Evolutionary conservation across 2,329 filamentous ascomycete species (phyloP), one percentile per base, ranked within the genome.

Genomic region (Metarhizium guizhouense): DNA sequence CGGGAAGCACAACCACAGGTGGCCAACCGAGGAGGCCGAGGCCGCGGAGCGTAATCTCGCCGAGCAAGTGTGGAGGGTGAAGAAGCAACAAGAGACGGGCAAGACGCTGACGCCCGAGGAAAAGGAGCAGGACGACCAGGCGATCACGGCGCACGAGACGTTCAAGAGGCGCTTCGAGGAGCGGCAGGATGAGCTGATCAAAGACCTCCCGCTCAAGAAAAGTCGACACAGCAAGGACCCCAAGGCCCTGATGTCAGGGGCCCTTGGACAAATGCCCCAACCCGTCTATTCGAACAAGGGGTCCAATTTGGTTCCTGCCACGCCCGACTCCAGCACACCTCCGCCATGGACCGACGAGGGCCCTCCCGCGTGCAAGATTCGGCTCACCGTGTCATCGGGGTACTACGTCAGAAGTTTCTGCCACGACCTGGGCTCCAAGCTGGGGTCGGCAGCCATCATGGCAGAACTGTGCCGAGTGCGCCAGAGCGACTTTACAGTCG

Each of bases 361-460:
- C 0, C 84, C 90, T 1, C 84, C 93, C 1, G 94, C 93, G 1
- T 88, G 83, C 51, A 87, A 83, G 66, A 83, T 99, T 57, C 85
- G 88, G 56, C 90, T 99, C 83, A 95, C 89, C 0, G 93, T 96
- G 53, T 91, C 91, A 2, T 95, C 91, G 0, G 94, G 94, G 43
- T 99, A 96, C 77, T 99, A 99, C 70, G 92, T 99, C 14, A 87
- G 94, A 59, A 95, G 88, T 56, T 84, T 99, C 62, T 92, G 90
- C 64, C 91, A 97, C 68, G 94, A 99, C 65, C 79, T 99, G 3
- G 94, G 93, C 25, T 77, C 85, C 61, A 90, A 90, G 62, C 79
- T 96, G 14, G 84, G 82, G 53, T 95, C 90, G 13, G 84, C 89
- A 29, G 94, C 82, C 38, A 78, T 94, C 61, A 97, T 99, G 93